Evolutionary conservation across 2,329 filamentous ascomycete species (phyloP), one percentile per base, ranked within the genome.

Genomic region (Helminthosporium solani): DNA sequence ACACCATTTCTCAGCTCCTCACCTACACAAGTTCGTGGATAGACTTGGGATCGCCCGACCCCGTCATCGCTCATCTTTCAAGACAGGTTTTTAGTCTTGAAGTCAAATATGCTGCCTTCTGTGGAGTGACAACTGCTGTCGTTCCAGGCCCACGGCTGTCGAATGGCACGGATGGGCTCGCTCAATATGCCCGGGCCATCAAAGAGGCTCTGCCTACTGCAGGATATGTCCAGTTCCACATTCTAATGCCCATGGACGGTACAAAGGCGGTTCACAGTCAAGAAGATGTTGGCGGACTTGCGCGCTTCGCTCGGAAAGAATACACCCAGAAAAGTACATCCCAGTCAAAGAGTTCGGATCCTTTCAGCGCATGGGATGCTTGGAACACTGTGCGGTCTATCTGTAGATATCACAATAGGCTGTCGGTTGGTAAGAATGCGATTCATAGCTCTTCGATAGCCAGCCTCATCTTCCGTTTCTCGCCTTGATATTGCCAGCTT

Each of bases 101-200:
- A 68, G 81, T 97, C 38, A 88, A 90, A 39, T 99, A 96, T 72
- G 94, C 95, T 53, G 91, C 90, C 52, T 99, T 97, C 72, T 96
- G 90, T 63, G 95, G 95, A 28, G 81, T 94, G 38, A 84, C 85
- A 45, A 95, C 87, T 70, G 78, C 97, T 47, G 76, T 97, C 40
- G 77, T 99, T 23, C 84, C 86, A 1, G 90, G 90, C 0, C 94
- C 94, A 2, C 80, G 81, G 53, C 73, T 82, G 12, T 81, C 86
- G 54, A 77, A 82, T 46, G 78, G 79, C 46, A 78, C 76, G 33
- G 71, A 75, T 43, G 77, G 78, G 14, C 80, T 77, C 62, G 73
- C 85, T 0, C 88, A 90, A 61, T 99, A 90, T 75, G 88, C 88
- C 27, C 85, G 91, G 43, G 87, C 89, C 1, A 80, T 99, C 23